These are phyloP conservation scores for Corylus americana DNA, from an alignment of 306 rosid genomes.

Conservation along the genomic window DNA sequence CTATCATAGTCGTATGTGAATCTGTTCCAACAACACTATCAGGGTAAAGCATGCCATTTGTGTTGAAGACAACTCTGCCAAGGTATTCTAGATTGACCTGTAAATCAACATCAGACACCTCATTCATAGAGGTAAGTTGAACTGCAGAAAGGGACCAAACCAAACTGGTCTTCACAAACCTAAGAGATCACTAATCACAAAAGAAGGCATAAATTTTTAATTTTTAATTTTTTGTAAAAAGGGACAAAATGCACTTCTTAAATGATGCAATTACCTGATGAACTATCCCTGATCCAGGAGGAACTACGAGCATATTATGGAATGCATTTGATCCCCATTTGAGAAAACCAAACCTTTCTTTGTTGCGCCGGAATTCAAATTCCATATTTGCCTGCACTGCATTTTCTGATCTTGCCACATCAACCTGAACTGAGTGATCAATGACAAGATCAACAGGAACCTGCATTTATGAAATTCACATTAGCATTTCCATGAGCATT, in stretches of 20 bases:
- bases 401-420: constrained; percentile 88
- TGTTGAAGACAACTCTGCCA: constrained; percentile 89
- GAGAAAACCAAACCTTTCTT: constrained; percentile 88
- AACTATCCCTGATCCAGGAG: constrained; percentile 96
- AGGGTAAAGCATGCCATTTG: constrained; percentile 79
- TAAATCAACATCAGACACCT: constrained; percentile 28
- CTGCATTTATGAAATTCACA: constrained; percentile 45
- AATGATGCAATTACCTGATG: constrained; percentile 70
- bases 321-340: constrained; percentile 96
- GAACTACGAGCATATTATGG: constrained; percentile 92
- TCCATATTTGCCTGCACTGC: constrained; percentile 95
- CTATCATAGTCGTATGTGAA: constrained; percentile 98
- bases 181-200: not conserved
- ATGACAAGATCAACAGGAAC: constrained; percentile 97
- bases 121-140: constrained; percentile 19
- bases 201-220: not conserved
- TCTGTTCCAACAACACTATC: constrained; percentile 98
- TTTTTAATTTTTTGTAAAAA: not conserved
- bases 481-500: not conserved
- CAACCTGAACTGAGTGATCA: constrained; percentile 98
- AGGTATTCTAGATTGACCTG: constrained; percentile 97
- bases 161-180: not conserved
- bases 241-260: constrained; percentile 1
- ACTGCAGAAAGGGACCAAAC: constrained; percentile 6
- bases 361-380: constrained; percentile 80